Percentiles rank a stretch among this genome's conserved stretches.
Conservation (phyloP, 768 basidiomycete genomes). For the Amanita rimosa region DNA sequence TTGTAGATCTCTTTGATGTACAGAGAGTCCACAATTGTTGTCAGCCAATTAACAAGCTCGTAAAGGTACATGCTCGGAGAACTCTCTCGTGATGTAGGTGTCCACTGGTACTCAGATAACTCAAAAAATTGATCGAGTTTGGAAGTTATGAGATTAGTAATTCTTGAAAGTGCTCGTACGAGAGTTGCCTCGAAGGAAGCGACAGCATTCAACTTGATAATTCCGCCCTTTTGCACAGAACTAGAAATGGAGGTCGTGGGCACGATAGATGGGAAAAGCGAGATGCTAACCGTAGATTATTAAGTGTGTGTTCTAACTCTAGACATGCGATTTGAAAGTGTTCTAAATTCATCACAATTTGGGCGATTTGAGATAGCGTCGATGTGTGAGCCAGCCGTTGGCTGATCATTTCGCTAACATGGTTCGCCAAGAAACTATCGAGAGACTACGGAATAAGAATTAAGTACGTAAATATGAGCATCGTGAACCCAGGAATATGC, state of each 20-base stretch:
- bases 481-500: background rate
- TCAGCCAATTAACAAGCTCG: slow-evolving; percentile 93
- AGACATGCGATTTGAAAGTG: slow-evolving; percentile 79
- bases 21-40: slow-evolving; percentile 87
- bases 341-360: slow-evolving; percentile 87
- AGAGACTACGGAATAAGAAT: slow-evolving; percentile 50
- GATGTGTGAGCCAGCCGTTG: slow-evolving; percentile 64
- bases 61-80: slow-evolving; percentile 90
- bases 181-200: slow-evolving; percentile 62
- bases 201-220: slow-evolving; percentile 55
- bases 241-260: slow-evolving; percentile 23
- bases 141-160: slow-evolving; percentile 73
- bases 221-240: slow-evolving; percentile 74
- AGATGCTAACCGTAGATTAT: slow-evolving; percentile 56
- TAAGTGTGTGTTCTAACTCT: slow-evolving; percentile 78
- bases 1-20: slow-evolving; percentile 78
- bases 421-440: slow-evolving; percentile 66
- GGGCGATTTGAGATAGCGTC: slow-evolving; percentile 83
- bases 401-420: slow-evolving; percentile 68
- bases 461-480: background rate
- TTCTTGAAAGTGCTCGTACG: slow-evolving; percentile 57
- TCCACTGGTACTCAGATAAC: slow-evolving; percentile 92
- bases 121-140: slow-evolving; percentile 97
- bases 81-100: slow-evolving; percentile 54
- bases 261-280: background rate